Evolutionary conservation across 306 rosid genomes (phyloP).

Genomic region (Corylus avellana): DNA sequence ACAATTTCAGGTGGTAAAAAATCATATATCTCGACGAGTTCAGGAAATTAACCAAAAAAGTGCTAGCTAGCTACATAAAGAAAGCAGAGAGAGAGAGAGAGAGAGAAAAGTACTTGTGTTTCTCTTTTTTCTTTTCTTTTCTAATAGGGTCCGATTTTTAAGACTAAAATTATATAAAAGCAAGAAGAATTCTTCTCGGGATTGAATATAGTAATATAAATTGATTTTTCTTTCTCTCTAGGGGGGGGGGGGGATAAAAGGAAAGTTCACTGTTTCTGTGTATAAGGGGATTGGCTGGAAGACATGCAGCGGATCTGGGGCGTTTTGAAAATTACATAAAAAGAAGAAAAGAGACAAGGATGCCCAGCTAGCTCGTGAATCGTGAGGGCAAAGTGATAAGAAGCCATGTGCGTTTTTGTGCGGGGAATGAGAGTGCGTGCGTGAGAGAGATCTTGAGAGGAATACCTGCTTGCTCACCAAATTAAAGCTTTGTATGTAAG

Average conservation of each 20-base stretch:
- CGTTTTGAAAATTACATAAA: constrained; percentile 3
- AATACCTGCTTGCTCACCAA: not conserved
- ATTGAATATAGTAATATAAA: constrained; percentile 15
- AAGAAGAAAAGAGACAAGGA: not conserved
- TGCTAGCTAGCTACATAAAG: not conserved
- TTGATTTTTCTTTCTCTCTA: not conserved
- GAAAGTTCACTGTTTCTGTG: not conserved
- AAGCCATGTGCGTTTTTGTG: constrained; percentile 28
- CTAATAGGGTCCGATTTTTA: not conserved
- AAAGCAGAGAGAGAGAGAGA: too few relatives aligned
- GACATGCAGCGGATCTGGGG: constrained; percentile 46
- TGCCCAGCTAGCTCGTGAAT: constrained; percentile 33
- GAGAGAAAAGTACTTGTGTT: not conserved
- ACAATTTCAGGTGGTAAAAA: not conserved
- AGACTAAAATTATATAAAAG: not conserved
- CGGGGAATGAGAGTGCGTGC: not conserved
- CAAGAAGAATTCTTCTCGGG: constrained; percentile 36
- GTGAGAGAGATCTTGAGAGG: not conserved
- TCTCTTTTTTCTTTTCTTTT: not conserved
- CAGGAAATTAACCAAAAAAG: not conserved
- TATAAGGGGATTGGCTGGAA: constrained; percentile 20
- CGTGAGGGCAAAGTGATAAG: constrained; percentile 34
- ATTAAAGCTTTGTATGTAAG: too few relatives aligned
- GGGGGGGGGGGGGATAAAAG: not conserved
- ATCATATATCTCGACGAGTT: not conserved